Conservation (phyloP, 2,329 filamentous ascomycete genomes). For the Colletotrichum sansevieriae region DNA sequence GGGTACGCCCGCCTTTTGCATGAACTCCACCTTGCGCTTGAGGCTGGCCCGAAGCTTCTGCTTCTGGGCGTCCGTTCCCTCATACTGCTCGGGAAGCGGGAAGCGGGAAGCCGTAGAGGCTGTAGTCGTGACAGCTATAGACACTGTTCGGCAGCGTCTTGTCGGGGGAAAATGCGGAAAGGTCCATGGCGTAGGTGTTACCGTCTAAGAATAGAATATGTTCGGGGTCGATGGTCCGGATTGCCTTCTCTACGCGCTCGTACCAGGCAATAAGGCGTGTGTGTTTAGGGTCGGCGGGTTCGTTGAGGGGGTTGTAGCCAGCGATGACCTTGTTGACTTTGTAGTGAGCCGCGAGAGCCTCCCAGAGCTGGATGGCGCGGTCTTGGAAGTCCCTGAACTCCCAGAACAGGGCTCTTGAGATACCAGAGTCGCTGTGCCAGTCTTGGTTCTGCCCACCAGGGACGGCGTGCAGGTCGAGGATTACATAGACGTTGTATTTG, state of each 20-base stretch:
- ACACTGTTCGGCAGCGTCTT: conserved; percentile 61
- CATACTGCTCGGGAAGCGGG: conserved; percentile 52
- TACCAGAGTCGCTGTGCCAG: conserved; percentile 59
- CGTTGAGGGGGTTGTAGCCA: conserved; percentile 53
- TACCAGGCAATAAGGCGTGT: conserved; percentile 53
- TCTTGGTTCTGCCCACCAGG: conserved; percentile 62
- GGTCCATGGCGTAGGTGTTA: conserved; percentile 65
- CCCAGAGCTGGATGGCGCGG: conserved; percentile 59
- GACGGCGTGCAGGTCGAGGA: conserved; percentile 59
- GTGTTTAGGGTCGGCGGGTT: conserved; percentile 45
- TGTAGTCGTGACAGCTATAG: conserved; percentile 68
- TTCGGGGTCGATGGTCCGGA: conserved; percentile 53
- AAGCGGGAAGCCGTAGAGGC: conserved; percentile 61
- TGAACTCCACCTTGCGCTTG: conserved; percentile 58
- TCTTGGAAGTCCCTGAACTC: conserved; percentile 62
- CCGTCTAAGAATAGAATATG: conserved; percentile 61
- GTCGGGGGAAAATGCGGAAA: conserved; percentile 54
- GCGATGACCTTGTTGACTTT: conserved; percentile 57
- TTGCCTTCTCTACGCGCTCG: conserved; percentile 49
- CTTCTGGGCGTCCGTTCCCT: conserved; percentile 57
- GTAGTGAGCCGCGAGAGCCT: conserved; percentile 57
- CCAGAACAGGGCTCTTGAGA: conserved; percentile 58
- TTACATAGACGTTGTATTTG: conserved; percentile 57
- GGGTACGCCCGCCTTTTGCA: conserved; percentile 55
- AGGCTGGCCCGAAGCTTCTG: conserved; percentile 55